Base-by-base conservation (phyloP, 306 rosid genomes). In the Cotoneaster glaucophyllus region DNA sequence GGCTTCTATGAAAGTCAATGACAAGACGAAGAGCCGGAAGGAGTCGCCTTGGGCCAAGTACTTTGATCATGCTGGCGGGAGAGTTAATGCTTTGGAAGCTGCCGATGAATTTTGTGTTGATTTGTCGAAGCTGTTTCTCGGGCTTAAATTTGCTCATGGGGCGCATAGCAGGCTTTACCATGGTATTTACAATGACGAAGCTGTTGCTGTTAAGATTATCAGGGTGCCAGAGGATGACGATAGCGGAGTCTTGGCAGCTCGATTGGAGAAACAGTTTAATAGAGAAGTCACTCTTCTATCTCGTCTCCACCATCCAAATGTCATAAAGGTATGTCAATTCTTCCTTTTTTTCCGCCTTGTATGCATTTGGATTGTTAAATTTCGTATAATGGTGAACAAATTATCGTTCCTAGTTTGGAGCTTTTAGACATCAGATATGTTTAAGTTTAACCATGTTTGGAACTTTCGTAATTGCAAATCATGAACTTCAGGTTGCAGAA, bases 141-240 rank as follows among this genome's bases (percentile, higher is more conserved):
- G 98, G 39, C 84, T 82, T n/a, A 92, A 78, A 82, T 96, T 96
- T 75, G 99, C 99, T 72, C 99, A 96, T 80, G 99, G 99, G 8
- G 96, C 98, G 28, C 96, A 93, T 81, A 96, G 99, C 83, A 76
- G 97, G 59, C 96, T 96, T 34, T 96, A 96, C 81, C 98, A 87
- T 74, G 99, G 99, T 77, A 84, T 83, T 74, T 96, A 96, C 83
- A 87, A 85, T 4, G 93, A 87, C 5, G 84, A 87, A 68, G 54
- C 88, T 73, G 97, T 96, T 56, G 99, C 99, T 14, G 91, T 96
- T 64, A 96, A 96, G 81, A 82, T 92, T n/a, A 90, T 93, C 57
- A 75, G 84, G 72, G 87, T 67, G 32, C 98, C 97, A 0, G 99
- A 96, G 43, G 98, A 88, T 22, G 98, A 92, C 19, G 98, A 89